Base-by-base conservation (phyloP, 2,329 filamentous ascomycete species). In the Onygena corvina region DNA sequence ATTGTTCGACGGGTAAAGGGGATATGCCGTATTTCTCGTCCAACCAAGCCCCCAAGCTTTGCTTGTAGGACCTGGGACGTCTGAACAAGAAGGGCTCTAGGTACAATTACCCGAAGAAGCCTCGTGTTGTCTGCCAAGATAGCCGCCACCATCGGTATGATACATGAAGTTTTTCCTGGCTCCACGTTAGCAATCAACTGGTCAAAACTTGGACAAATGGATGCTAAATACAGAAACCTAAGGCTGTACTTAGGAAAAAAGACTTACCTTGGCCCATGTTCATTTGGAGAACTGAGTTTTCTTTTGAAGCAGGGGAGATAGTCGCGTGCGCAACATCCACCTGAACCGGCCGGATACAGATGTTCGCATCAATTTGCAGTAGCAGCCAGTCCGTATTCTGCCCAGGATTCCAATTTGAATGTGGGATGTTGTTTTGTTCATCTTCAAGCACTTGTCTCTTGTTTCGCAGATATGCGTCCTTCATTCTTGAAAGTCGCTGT, bases 351-450 rank as follows among this genome's bases (percentile, higher is more conserved):
- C 82, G 73, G 47, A 86, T 78, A 23, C 81, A 66, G 2, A 86
- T 61, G 51, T 83, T 72, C 0, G 73, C 69, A 47, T 86, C 82
- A 11, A 86, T 74, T 53, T 86, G 81, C 0, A 86, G 62, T 0
- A 86, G 65, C 0, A 86, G 60, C 76, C 80, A 84, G 56, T 86
- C 81, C 0, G 78, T 69, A 27, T 72, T 60, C 0, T 76, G 62
- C 0, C 59, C n/a, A 0, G 77, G 73, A 2, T 67, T 57, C 80
- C 80, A 84, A 25, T 79, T 76, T 0, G 57, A 58, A 56, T 83
- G 80, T 0, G 76, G 78, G 0, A 31, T 27, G 45, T 75, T 76
- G 0, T 49, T 50, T 9, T 61, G 54, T 52, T 81, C 76, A 3
- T 75, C 71, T 1, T 55, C 12, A 1, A 52, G 30, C 8, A 40